Conservation (phyloP, 192 early-diverging fungal species). For the Coemansia sp. region DNA sequence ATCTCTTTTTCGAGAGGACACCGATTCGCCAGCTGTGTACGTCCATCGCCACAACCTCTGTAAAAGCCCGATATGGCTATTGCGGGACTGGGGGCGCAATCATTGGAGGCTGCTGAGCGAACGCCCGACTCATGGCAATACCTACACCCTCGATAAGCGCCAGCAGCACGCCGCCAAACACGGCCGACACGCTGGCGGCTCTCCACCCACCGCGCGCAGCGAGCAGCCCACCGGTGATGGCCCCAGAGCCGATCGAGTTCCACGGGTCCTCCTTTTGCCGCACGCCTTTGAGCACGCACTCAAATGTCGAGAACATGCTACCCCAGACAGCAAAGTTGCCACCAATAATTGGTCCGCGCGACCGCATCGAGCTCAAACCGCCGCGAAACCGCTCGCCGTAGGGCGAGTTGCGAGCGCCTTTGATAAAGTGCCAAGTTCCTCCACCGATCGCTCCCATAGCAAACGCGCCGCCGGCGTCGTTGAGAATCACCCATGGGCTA, state of each 20-base stretch:
- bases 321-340: slow-evolving; percentile 99
- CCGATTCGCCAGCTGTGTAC: too few relatives aligned
- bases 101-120: slow-evolving; percentile 59
- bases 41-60: too few relatives aligned
- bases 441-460: slow-evolving; percentile 96
- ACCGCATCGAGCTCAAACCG: slow-evolving; percentile 82
- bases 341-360: slow-evolving; percentile 88
- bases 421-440: slow-evolving; percentile 94
- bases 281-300: slow-evolving; percentile 88
- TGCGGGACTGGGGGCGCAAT: slow-evolving; percentile 35
- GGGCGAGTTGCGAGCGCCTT: slow-evolving; percentile 97
- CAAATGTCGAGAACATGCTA: slow-evolving; percentile 94
- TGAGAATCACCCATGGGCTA: slow-evolving; percentile 82
- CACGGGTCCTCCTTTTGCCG: slow-evolving; percentile 99
- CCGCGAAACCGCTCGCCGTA: slow-evolving; percentile 88
- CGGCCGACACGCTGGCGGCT: slow-evolving; percentile 80
- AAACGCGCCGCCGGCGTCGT: slow-evolving; percentile 83
- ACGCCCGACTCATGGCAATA: slow-evolving; percentile 68
- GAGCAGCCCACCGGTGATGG: slow-evolving; percentile 90
- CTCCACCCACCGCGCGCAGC: slow-evolving; percentile 76
- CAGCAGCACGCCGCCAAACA: slow-evolving; percentile 87
- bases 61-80: slow-evolving; percentile 8
- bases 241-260: slow-evolving; percentile 94
- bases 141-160: slow-evolving; percentile 95
- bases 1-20: background rate